Evolutionary conservation across 768 basidiomycete genomes (phyloP).

Genomic region (Amanita phalloides): DNA sequence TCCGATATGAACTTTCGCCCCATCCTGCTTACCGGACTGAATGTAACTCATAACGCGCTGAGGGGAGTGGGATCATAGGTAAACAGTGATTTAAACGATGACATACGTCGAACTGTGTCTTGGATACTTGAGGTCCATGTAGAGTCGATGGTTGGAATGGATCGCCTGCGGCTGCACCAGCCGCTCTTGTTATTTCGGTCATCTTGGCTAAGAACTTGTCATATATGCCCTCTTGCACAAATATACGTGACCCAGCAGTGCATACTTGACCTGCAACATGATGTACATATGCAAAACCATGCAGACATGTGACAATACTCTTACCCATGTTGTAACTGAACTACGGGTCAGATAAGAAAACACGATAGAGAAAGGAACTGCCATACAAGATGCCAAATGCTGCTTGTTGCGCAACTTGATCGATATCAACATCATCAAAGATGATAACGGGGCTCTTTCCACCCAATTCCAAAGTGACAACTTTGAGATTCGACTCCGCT

Average conservation of each 20-base stretch:
- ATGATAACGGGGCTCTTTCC: constrained; percentile 59
- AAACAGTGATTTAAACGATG: neutral
- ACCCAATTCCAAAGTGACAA: constrained; percentile 67
- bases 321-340: neutral
- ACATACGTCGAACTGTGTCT: constrained; percentile 62
- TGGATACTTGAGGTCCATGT: constrained; percentile 75
- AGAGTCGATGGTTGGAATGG: constrained; percentile 50
- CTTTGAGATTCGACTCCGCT: constrained; percentile 61
- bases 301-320: neutral
- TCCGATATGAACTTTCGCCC: constrained; percentile 53
- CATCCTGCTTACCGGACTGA: constrained; percentile 58
- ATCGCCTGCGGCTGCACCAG: constrained; percentile 49
- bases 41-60: constrained; percentile 69
- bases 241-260: constrained; percentile 79
- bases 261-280: constrained; percentile 69
- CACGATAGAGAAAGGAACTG: neutral
- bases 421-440: constrained; percentile 54
- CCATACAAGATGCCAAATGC: constrained; percentile 59
- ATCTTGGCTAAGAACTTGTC: constrained; percentile 67
- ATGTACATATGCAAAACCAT: neutral
- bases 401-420: constrained; percentile 58
- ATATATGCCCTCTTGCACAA: constrained; percentile 72
- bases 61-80: neutral
- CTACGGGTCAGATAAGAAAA: neutral
- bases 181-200: constrained; percentile 35